These are phyloP conservation scores for Fusarium udum DNA, from an alignment of 2,329 filamentous ascomycete genomes.

Conservation along the genomic window DNA sequence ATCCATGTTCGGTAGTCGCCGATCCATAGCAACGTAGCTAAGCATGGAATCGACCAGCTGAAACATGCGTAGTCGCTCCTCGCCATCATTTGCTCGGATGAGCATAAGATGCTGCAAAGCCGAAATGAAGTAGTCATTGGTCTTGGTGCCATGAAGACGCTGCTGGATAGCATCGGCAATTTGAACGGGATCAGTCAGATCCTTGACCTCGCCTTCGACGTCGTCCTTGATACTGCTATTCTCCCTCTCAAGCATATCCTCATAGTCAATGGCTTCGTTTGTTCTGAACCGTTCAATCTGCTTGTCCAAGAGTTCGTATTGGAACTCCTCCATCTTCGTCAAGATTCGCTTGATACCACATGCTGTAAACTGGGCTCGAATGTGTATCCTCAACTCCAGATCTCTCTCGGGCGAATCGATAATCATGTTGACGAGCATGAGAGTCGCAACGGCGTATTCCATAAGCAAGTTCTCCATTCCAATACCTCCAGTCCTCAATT, in stretches of 20 bases:
- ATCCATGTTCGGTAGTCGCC: constrained; percentile 94
- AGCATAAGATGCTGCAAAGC: constrained; percentile 94
- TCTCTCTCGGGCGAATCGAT: constrained; percentile 91
- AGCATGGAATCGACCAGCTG: constrained; percentile 99
- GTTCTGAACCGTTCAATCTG: constrained; percentile 93
- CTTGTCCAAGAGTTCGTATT: constrained; percentile 98
- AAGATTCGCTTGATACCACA: constrained; percentile 95
- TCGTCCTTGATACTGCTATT: constrained; percentile 90
- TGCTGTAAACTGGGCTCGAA: constrained; percentile 93
- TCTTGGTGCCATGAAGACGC: constrained; percentile 82
- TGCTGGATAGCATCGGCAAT: constrained; percentile 94
- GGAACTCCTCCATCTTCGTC: constrained; percentile 97
- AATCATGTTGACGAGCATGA: constrained; percentile 96
- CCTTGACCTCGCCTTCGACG: constrained; percentile 85
- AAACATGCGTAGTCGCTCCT: constrained; percentile 94
- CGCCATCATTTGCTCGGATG: constrained; percentile 89
- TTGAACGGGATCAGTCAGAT: constrained; percentile 90
- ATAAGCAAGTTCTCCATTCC: constrained; percentile 99
- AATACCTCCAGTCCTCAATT: constrained; percentile 93
- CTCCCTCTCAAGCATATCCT: constrained; percentile 93
- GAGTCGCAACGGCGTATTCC: constrained; percentile 96
- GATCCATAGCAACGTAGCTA: constrained; percentile 98
- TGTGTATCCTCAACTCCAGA: constrained; percentile 89
- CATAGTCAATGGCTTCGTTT: constrained; percentile 97
- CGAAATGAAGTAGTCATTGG: constrained; percentile 95